Evolutionary conservation across 768 basidiomycete genomes (phyloP).

Genomic region (Amanita exitialis): DNA sequence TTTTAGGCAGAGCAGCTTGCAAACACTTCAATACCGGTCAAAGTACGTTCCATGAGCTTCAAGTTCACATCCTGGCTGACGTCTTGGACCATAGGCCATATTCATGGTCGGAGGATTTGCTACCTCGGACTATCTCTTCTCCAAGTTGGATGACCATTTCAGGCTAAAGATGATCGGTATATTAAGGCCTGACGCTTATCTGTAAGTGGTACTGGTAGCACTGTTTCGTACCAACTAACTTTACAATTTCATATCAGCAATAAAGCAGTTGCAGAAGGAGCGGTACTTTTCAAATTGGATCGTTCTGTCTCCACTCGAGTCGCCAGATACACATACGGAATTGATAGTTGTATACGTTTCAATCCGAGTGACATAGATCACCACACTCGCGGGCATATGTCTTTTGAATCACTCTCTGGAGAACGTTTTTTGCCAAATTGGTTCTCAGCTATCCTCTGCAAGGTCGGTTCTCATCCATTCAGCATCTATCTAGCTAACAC

Average conservation of each 20-base stretch:
- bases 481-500: neutral
- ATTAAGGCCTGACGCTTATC: slow-evolving; percentile 31
- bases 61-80: neutral
- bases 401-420: slow-evolving; percentile 2
- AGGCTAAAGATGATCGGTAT: slow-evolving; percentile 22
- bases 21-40: neutral
- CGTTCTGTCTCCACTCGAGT: slow-evolving; percentile 11
- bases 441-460: slow-evolving; percentile 8
- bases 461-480: neutral
- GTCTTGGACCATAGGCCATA: slow-evolving; percentile 17
- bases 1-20: neutral
- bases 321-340: slow-evolving; percentile 11
- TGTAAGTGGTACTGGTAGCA: slow-evolving; percentile 26
- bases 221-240: neutral
- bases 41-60: neutral
- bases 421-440: neutral
- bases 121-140: slow-evolving; percentile 38
- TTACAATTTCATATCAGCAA: slow-evolving; percentile 8
- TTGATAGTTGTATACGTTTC: neutral
- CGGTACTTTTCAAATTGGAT: slow-evolving; percentile 14
- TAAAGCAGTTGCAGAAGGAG: slow-evolving; percentile 18
- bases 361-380: slow-evolving; percentile 8
- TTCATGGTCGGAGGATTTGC: slow-evolving; percentile 47
- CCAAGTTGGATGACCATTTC: slow-evolving; percentile 26
- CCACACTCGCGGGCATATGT: neutral